Base-by-base conservation (phyloP, 106 monocot species). In the Gastrodia elata region DNA sequence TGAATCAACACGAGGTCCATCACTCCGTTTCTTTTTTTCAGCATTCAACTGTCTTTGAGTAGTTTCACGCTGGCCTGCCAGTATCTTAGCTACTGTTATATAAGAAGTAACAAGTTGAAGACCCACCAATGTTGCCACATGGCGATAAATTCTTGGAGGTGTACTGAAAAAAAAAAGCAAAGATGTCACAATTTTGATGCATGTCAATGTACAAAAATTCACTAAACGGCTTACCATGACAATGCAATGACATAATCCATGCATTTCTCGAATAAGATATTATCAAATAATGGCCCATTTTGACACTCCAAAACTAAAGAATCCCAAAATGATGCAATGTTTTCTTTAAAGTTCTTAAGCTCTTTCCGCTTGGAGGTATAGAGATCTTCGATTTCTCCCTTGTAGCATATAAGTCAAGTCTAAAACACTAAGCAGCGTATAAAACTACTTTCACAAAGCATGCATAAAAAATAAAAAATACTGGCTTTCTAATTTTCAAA, bases 21-120 rank as follows among this genome's bases (percentile, higher is more conserved):
- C 93, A 78, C 59, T 85, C 39, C 71, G 75, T 71, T 98, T 98
- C 79, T 91, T 98, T 83, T 90, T 98, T 76, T 93, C 98, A 71
- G 93, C 91, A 87, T 91, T 91, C 72, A 98, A 78, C 71, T 98
- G 98, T 56, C 98, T 81, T 68, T 98, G 98, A 74, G 93, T 98
- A 68, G 98, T 98, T 79, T 98, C 98, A n/a, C 98, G 84, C 73
- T 98, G 93, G 39, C 79, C 77, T 57, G 83, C 79, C 36, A 98
- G 85, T 37, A 81, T 89, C 78, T 93, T 98, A 56, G 93, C 98
- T 58, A 91, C 87, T 72, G 87, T 76, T 77, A 98, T 91, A 55
- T 83, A 84, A 27, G 98, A 93, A 74, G 98, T 93, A 13, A 98
- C 93, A 73, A 98, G 83, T 68, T 98, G 98, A 26, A 98, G 87